Evolutionary conservation across 2,329 filamentous ascomycete species (phyloP).

Genomic region (Xylaria sp.): DNA sequence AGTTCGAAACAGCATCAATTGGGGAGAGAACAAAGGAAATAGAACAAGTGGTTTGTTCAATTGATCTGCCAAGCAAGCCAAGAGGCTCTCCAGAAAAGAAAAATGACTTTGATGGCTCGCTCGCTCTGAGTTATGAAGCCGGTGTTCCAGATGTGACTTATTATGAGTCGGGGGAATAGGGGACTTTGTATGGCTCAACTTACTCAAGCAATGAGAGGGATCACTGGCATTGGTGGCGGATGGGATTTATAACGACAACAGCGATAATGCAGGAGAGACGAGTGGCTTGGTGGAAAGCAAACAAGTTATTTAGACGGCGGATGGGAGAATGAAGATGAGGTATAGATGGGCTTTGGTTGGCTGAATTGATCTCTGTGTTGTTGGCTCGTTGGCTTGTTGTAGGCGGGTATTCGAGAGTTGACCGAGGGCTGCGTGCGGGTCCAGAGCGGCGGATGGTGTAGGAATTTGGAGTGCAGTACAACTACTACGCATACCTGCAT

Average conservation of each 20-base stretch:
- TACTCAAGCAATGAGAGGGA: slow-evolving; percentile 21
- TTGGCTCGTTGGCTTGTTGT: neutral
- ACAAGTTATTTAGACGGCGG: neutral
- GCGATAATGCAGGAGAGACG: neutral
- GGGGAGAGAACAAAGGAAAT: neutral
- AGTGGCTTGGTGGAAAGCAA: neutral
- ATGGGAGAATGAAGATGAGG: neutral
- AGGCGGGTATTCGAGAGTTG: neutral
- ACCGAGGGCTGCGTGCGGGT: slow-evolving; percentile 11
- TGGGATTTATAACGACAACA: slow-evolving; percentile 1
- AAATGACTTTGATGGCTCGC: neutral
- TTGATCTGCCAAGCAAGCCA: neutral
- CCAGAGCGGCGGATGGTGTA: slow-evolving; percentile 1
- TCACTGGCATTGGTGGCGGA: slow-evolving; percentile 25
- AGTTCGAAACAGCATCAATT: slow-evolving; percentile 8
- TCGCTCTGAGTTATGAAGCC: neutral
- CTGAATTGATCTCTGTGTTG: neutral
- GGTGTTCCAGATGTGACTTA: neutral
- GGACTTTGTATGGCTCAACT: slow-evolving; percentile 9
- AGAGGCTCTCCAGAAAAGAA: neutral
- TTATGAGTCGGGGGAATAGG: slow-evolving; percentile 7
- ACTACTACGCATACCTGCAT: no score
- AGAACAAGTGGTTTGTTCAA: slow-evolving; percentile 3
- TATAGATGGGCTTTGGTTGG: neutral
- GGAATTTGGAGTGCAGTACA: slow-evolving; percentile 28